Conservation (phyloP, 768 basidiomycete genomes). For the Phylloporus rhodoxanthus region DNA sequence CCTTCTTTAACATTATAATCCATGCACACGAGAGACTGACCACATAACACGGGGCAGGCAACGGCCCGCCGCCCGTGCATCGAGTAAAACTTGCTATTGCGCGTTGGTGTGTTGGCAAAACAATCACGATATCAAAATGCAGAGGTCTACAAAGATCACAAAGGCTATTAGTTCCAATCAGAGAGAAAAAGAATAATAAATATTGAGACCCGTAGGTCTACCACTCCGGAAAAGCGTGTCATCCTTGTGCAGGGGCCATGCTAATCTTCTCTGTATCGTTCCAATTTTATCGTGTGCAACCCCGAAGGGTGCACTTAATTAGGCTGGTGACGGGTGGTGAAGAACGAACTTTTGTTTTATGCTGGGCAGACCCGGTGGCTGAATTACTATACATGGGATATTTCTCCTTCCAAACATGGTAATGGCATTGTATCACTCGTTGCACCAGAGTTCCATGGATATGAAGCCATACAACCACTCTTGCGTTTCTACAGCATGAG, state of each 20-base stretch:
- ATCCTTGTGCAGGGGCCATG: conserved; percentile 99
- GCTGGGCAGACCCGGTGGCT: conserved; percentile 2
- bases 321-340: accelerated
- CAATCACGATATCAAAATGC: too few species aligned
- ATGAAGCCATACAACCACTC: neutral
- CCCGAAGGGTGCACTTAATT: conserved; percentile 69
- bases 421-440: neutral
- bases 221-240: conserved; percentile 98
- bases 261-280: conserved; percentile 99
- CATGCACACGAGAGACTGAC: too few species aligned
- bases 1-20: too few species aligned
- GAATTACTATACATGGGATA: conserved; percentile 5
- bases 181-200: conserved; percentile 26
- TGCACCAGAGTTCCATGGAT: neutral
- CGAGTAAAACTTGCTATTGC: too few species aligned
- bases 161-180: too few species aligned
- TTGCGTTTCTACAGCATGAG: neutral
- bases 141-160: too few species aligned
- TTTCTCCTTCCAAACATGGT: neutral
- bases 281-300: conserved; percentile 98
- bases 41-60: too few species aligned
- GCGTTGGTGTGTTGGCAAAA: too few species aligned
- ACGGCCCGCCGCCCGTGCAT: too few species aligned
- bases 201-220: conserved; percentile 47
- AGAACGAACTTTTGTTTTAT: conserved; percentile 18